These are phyloP conservation scores for Sclerotinia trifoliorum DNA, from an alignment of 2,329 filamentous ascomycete genomes.

Conservation along the genomic window DNA sequence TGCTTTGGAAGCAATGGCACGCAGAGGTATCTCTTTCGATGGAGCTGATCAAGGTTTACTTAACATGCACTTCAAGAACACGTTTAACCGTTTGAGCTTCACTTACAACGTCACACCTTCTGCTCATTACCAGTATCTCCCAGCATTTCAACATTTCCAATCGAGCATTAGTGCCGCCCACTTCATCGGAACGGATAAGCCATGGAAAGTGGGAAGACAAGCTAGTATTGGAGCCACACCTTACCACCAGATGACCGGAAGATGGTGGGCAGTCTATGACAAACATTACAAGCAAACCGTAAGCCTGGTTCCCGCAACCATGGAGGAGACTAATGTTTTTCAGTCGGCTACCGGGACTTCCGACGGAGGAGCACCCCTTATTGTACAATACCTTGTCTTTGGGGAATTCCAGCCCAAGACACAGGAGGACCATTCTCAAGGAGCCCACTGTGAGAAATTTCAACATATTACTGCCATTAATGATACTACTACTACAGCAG, in stretches of 20 bases:
- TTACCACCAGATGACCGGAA: constrained; percentile 79
- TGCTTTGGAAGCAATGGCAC: constrained; percentile 78
- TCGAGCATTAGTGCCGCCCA: constrained; percentile 86
- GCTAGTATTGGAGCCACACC: constrained; percentile 56
- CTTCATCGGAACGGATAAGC: constrained; percentile 90
- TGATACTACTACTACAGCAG: constrained; percentile 17
- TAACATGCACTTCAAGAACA: constrained; percentile 87
- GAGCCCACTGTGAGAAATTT: constrained; percentile 33
- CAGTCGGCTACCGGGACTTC: constrained; percentile 33
- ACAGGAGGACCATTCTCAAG: constrained; percentile 27
- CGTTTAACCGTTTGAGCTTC: constrained; percentile 87
- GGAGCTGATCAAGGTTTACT: constrained; percentile 93
- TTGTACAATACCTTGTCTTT: constrained; percentile 40
- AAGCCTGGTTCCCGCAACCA: constrained; percentile 26
- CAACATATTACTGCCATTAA: constrained; percentile 25
- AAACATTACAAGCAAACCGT: constrained; percentile 68
- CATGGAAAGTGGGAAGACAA: constrained; percentile 70
- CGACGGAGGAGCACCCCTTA: constrained; percentile 28
- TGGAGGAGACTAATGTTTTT: constrained; percentile 20
- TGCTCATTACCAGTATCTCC: constrained; percentile 95
- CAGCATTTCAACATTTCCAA: constrained; percentile 91
- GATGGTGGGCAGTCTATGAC: constrained; percentile 96
- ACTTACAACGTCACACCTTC: constrained; percentile 97
- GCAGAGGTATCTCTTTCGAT: constrained; percentile 89
- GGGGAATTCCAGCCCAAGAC: constrained; percentile 37